These are phyloP conservation scores for Cyclotella kingstonii DNA, from an alignment of 108 stramenopile genomes.

Conservation along the genomic window DNA sequence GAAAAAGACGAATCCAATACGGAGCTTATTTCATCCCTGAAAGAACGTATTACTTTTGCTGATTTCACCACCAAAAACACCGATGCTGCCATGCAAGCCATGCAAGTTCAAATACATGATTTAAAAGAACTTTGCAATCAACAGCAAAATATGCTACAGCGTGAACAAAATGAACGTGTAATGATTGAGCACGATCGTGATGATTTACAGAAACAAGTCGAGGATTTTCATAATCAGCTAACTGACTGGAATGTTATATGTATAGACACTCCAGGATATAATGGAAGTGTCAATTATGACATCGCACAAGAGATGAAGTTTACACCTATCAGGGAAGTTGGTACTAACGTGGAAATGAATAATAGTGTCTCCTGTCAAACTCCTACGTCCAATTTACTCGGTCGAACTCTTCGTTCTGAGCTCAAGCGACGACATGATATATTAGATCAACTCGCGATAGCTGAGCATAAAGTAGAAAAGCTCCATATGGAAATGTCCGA, in stretches of 20 bases:
- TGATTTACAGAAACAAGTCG: constrained; percentile 19
- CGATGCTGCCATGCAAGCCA: constrained; percentile 20
- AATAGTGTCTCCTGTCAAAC: not conserved
- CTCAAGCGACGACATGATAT: constrained; percentile 23
- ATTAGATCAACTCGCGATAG: constrained; percentile 10
- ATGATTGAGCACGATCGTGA: constrained; percentile 35
- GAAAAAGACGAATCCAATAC: constrained; percentile 8
- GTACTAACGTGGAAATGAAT: no score
- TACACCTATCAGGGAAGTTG: constrained; percentile 20
- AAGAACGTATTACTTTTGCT: constrained; percentile 15
- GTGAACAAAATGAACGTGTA: constrained; percentile 27
- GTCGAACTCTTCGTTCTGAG: constrained; percentile 33
- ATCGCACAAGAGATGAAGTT: constrained; percentile 15
- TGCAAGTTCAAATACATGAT: constrained; percentile 25
- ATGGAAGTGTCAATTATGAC: constrained; percentile 14
- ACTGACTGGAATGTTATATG: constrained; percentile 19
- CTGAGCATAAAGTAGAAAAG: constrained; percentile 9
- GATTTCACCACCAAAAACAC: constrained; percentile 7
- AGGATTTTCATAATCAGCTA: constrained; percentile 22
- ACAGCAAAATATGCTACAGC: constrained; percentile 18
- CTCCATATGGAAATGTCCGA: constrained; percentile 35
- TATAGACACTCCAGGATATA: constrained; percentile 7
- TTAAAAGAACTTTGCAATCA: constrained; percentile 21
- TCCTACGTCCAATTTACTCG: constrained; percentile 31
- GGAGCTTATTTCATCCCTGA: constrained; percentile 25